phyloP scores from a whole-genome alignment of 331 rosid species.

The Quercus lobata region DNA sequence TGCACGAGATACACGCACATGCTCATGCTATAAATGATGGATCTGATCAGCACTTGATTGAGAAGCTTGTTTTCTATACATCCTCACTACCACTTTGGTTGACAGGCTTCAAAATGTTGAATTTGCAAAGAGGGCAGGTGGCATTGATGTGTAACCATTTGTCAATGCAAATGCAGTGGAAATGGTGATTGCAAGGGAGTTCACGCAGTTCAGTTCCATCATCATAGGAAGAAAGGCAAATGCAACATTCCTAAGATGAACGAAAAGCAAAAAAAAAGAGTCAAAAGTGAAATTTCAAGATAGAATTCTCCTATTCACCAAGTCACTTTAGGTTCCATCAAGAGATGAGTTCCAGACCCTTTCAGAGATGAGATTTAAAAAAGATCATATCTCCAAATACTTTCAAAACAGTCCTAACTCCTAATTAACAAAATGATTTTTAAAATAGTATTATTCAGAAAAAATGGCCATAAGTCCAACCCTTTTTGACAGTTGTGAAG shows the following conservation, averaged over 20 bases:
- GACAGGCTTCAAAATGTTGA: conserved; percentile 48
- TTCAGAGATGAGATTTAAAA: too few relatives aligned
- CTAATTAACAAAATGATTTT: too few relatives aligned
- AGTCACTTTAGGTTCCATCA: too few relatives aligned
- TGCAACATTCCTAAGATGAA: conserved; percentile 66
- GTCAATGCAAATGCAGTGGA: conserved; percentile 82
- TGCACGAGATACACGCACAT: not conserved
- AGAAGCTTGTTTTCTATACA: conserved; percentile 27
- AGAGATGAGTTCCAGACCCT: too few relatives aligned
- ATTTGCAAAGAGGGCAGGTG: conserved; percentile 90
- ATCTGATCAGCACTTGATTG: not conserved
- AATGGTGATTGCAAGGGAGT: conserved; percentile 87
- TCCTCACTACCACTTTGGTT: conserved; percentile 24
- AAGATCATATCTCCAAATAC: too few relatives aligned
- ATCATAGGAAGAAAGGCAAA: conserved; percentile 69
- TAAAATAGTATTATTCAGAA: too few relatives aligned
- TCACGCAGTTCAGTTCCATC: conserved; percentile 61
- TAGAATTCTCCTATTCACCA: not conserved
- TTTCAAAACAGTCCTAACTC: too few relatives aligned
- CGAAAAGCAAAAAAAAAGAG: not conserved
- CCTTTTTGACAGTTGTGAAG: not conserved
- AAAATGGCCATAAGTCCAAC: not conserved
- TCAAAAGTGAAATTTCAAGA: conserved; percentile 10
- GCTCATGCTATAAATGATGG: not conserved
- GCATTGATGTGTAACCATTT: conserved; percentile 78